Base-by-base conservation (phyloP, 306 rosid genomes). In the Lotus japonicus region DNA sequence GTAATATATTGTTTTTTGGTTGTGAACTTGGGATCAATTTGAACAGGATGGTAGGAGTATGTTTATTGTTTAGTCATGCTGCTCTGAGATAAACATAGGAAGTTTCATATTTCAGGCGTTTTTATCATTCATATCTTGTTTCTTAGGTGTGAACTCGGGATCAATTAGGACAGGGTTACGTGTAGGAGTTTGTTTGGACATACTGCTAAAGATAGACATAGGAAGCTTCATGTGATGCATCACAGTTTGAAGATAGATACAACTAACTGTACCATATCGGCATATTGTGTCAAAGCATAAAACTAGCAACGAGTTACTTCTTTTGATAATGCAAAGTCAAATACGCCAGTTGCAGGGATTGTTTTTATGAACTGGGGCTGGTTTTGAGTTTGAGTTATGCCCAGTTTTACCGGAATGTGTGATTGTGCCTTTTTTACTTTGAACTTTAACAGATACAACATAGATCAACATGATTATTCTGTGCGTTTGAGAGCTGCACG, bases 401-500 rank as follows among this genome's bases (percentile, higher is more conserved):
- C 28, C 17, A 19, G 10, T 54, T 67, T 49, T 41, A 35, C 70
- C 42, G 33, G 16, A 46, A 33, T 26, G 21, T 28, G 64, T 73
- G 72, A 50, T 17, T 68, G 50, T n/a, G n/a, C n/a, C 56, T 51
- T 14, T 15, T 57, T 28, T 64, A 9, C 13, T 44, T 17, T 75
- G 23, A 15, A 49, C 65, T 41, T 75, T 51, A 39, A 53, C 95
- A 88, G 99, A 84, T 95, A 85, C 82, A 95, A 87, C 82, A 95
- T 95, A 46, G 99, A 95, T 70, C 89, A 88, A 60, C 99, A 95
- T 83, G 99, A 95, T 82, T 95, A 95, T 72, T 81, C 97, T 15
- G 95, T 95, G 38, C 99, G 99, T 63, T 87, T 95, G 91, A 95
- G 48, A 88, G 92, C 99, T 81, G 99, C 99, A 16, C 79, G 9